Percentiles rank a stretch among this genome's conserved stretches.
phyloP scores from a whole-genome alignment of 768 basidiomycete genomes.

The Rhodotorula babjevae region DNA sequence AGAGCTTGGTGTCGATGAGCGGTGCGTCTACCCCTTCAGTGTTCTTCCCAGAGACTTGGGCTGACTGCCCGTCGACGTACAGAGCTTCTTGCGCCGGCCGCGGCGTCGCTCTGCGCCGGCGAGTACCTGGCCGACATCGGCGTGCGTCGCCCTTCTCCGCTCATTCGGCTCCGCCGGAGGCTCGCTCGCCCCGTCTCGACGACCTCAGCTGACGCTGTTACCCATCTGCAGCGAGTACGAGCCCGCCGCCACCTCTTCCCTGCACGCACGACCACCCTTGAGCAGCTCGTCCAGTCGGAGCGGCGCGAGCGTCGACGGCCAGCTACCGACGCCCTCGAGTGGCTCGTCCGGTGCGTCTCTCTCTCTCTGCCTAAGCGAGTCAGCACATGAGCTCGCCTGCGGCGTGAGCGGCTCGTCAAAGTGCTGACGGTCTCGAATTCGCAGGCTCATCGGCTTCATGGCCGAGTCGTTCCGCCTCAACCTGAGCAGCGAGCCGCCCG shows the following conservation, averaged over 20 bases:
- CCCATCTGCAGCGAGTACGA: not conserved
- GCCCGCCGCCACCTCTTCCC: not conserved
- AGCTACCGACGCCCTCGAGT: conserved; percentile 2
- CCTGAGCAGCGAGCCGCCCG: not conserved
- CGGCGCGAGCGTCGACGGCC: not conserved
- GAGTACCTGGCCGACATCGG: conserved; percentile 8
- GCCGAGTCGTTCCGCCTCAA: not conserved
- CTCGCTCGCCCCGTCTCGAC: too few species aligned
- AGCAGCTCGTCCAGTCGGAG: conserved; percentile 5
- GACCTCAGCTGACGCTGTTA: too few species aligned
- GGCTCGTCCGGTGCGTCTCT: conserved; percentile 5
- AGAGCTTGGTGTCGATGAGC: not conserved
- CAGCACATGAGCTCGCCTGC: fast-evolving
- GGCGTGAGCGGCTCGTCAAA: too few species aligned
- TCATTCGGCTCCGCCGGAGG: too few species aligned
- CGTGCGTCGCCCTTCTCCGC: not conserved
- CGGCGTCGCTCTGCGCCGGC: not conserved
- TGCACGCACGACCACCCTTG: not conserved
- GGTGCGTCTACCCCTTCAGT: not conserved
- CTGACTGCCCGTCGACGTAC: too few species aligned
- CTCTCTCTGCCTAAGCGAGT: too few species aligned
- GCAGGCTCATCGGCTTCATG: conserved; percentile 4
- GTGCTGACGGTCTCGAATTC: too few species aligned
- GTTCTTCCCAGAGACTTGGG: too few species aligned
- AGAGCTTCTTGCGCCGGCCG: conserved; percentile 4